Conservation (phyloP, 345 rosid species). For the Citrus sp. region DNA sequence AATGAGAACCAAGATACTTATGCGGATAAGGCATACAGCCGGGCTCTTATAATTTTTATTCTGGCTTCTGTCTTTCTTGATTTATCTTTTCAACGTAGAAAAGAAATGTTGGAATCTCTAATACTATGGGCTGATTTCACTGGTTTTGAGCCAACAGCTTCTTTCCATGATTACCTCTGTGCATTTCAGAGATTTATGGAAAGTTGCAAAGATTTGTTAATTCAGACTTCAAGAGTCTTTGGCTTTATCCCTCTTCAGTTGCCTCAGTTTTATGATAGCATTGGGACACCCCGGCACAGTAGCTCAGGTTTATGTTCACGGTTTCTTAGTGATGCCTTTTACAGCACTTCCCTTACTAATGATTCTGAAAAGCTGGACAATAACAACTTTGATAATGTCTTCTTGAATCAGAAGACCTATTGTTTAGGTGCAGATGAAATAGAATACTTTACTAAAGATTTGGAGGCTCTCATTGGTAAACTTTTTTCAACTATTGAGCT, state of each 20-base stretch:
- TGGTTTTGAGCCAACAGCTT: slow-evolving; percentile 52
- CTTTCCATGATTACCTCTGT: slow-evolving; percentile 65
- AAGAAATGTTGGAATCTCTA: slow-evolving; percentile 54
- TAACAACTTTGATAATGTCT: slow-evolving; percentile 19
- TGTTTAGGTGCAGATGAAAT: slow-evolving; percentile 45
- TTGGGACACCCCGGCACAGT: slow-evolving; percentile 19
- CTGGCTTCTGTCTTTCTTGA: slow-evolving; percentile 61
- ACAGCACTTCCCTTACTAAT: slow-evolving; percentile 23
- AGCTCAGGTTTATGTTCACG: slow-evolving; percentile 26
- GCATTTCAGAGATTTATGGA: slow-evolving; percentile 59
- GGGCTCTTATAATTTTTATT: slow-evolving; percentile 53
- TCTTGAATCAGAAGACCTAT: slow-evolving; percentile 18
- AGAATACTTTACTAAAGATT: slow-evolving; percentile 44
- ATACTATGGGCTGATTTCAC: slow-evolving; percentile 58
- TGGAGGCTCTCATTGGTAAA: slow-evolving; percentile 43
- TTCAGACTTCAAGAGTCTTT: slow-evolving; percentile 34
- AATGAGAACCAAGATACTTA: slow-evolving; percentile 32
- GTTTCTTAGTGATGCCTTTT: slow-evolving; percentile 48
- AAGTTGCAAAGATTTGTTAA: slow-evolving; percentile 52
- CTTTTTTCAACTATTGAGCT: slow-evolving; percentile 53
- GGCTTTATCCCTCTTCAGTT: slow-evolving; percentile 45
- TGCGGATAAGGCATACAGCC: slow-evolving; percentile 31
- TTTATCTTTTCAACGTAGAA: slow-evolving; percentile 50
- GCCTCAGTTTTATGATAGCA: slow-evolving; percentile 23
- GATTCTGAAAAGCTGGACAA: slow-evolving; percentile 30